A percentile compares a stretch with the other conserved stretches of the same genome.
These are phyloP conservation scores for Cyclotella choctawhatcheeana DNA, from an alignment of 108 stramenopile species.

Conservation along the genomic window DNA sequence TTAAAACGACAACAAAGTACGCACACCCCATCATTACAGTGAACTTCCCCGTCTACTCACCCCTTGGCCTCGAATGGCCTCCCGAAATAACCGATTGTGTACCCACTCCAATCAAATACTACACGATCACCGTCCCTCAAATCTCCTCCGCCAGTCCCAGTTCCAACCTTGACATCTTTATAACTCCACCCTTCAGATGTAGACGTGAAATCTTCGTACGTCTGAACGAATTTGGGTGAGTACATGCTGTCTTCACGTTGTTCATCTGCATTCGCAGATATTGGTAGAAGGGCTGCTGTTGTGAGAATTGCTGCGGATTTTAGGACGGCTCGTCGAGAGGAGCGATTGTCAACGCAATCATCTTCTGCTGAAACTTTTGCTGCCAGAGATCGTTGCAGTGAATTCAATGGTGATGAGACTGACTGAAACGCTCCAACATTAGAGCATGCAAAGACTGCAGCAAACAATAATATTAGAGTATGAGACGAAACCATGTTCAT, in stretches of 20 bases:
- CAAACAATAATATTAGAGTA: neutral
- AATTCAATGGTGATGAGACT: neutral
- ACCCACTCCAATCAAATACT: constrained; percentile 96
- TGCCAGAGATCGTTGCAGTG: neutral
- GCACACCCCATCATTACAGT: too few relatives aligned
- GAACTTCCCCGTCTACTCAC: too few relatives aligned
- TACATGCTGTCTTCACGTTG: constrained; percentile 17
- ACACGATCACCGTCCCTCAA: constrained; percentile 76
- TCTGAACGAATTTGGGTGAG: constrained; percentile 67
- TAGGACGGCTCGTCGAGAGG: neutral
- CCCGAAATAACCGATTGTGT: constrained; percentile 95
- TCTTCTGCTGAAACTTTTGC: neutral
- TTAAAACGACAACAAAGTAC: too few relatives aligned
- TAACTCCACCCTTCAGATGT: constrained; percentile 70
- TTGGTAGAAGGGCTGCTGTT: neutral
- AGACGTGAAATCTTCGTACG: constrained; percentile 72
- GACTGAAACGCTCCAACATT: constrained; percentile 1
- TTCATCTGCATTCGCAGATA: neutral
- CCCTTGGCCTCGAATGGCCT: constrained; percentile 92
- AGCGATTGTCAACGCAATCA: neutral
- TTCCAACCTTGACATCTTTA: constrained; percentile 73
- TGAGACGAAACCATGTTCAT: neutral
- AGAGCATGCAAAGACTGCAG: neutral
- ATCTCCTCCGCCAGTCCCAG: constrained; percentile 25
- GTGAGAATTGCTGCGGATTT: neutral